Percentiles rank a stretch among this genome's conserved stretches.
Conservation (phyloP, 805 yeast species). For the Torulaspora maleeae region DNA sequence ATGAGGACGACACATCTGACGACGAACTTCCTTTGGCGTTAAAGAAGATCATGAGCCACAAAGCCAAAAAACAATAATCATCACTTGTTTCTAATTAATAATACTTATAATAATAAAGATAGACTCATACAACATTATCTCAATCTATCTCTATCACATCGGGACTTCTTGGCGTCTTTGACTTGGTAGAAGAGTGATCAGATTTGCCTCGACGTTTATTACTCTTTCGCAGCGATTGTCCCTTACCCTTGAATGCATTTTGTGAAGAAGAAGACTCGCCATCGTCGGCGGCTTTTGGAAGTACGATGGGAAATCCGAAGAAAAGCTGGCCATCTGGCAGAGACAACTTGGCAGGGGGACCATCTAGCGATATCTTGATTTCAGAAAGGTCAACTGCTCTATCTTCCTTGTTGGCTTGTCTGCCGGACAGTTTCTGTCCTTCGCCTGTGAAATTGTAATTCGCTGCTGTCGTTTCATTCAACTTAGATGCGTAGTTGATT, state of each 20-base stretch:
- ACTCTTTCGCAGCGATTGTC: constrained; percentile 68
- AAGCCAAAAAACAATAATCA: constrained; percentile 6
- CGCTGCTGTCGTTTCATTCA: constrained; percentile 39
- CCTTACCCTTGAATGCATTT: constrained; percentile 54
- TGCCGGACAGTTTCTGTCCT: constrained; percentile 72
- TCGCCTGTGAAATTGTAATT: constrained; percentile 46
- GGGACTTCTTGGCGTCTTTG: constrained; percentile 61
- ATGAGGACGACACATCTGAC: constrained; percentile 17
- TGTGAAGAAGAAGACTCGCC: constrained; percentile 27
- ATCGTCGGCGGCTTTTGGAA: constrained; percentile 40
- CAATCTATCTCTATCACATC: constrained; percentile 78
- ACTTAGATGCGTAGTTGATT: constrained; percentile 54
- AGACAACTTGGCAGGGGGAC: constrained; percentile 64
- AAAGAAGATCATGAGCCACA: constrained; percentile 36
- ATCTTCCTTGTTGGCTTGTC: constrained; percentile 32
- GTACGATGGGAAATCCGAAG: constrained; percentile 79
- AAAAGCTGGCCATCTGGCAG: constrained; percentile 84
- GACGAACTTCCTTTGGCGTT: constrained; percentile 40
- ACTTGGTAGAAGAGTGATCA: constrained; percentile 52
- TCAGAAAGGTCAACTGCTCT: constrained; percentile 27
- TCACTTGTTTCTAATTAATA: neutral
- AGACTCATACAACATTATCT: neutral
- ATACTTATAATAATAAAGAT: neutral
- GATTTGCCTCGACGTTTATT: constrained; percentile 60
- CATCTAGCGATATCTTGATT: constrained; percentile 48